phyloP scores from a whole-genome alignment of 495 filamentous ascomycete species.

The Apodospora peruviana region DNA sequence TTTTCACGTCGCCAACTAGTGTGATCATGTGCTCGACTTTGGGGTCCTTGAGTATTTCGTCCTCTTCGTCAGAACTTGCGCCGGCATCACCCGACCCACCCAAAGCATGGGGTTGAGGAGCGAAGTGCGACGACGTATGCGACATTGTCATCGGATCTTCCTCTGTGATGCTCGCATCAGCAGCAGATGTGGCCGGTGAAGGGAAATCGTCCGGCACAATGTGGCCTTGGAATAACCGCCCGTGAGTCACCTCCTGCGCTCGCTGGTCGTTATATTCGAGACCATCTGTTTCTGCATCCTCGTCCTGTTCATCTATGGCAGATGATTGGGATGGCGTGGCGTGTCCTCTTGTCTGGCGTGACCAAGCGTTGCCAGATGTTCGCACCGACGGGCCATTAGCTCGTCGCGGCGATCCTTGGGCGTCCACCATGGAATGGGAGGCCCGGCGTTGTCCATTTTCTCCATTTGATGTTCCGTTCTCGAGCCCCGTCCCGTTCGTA shows the following conservation, averaged over 20 bases:
- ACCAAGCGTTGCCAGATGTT: slow-evolving; percentile 15
- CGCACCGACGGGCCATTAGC: slow-evolving; percentile 24
- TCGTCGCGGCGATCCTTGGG: slow-evolving; percentile 35
- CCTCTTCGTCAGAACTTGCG: slow-evolving; percentile 83
- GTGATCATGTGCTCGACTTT: slow-evolving; percentile 91
- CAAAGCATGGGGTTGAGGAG: slow-evolving; percentile 56
- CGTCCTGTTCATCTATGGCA: slow-evolving; percentile 41
- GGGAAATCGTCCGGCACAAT: slow-evolving; percentile 91
- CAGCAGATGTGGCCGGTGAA: slow-evolving; percentile 64
- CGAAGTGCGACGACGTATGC: slow-evolving; percentile 50
- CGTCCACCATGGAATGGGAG: slow-evolving; percentile 25
- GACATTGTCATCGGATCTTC: slow-evolving; percentile 56
- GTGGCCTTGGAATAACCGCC: slow-evolving; percentile 88
- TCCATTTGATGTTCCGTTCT: slow-evolving; percentile 17
- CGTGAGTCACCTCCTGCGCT: slow-evolving; percentile 85
- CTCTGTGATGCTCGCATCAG: slow-evolving; percentile 44
- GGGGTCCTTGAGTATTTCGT: slow-evolving; percentile 64
- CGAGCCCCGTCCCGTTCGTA: slow-evolving; percentile 22
- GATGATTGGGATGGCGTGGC: slow-evolving; percentile 31
- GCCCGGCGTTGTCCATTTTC: slow-evolving; percentile 13
- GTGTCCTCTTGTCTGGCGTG: slow-evolving; percentile 20
- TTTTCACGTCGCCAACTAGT: slow-evolving; percentile 85
- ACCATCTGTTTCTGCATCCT: slow-evolving; percentile 40
- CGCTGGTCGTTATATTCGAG: slow-evolving; percentile 79
- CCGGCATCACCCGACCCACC: slow-evolving; percentile 76